Evolutionary conservation across 2,329 filamentous ascomycete genomes (phyloP).

Genomic region (Arthroderma sp.): DNA sequence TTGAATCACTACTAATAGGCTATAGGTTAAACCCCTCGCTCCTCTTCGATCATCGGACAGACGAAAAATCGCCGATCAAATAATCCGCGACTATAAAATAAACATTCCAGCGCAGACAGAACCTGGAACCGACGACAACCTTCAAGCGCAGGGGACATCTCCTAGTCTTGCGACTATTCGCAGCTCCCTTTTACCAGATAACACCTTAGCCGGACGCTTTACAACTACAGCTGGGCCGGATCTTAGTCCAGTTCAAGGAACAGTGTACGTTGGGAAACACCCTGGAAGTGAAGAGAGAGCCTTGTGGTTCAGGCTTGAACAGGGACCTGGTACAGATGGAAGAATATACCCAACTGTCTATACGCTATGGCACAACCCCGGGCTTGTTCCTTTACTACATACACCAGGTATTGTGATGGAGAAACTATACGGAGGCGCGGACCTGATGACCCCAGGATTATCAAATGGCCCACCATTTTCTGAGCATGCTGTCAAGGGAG

Average conservation of each 20-base stretch:
- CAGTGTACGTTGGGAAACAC: slow-evolving; percentile 50
- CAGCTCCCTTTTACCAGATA: slow-evolving; percentile 50
- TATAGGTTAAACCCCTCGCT: slow-evolving; percentile 51
- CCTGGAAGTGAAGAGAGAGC: slow-evolving; percentile 44
- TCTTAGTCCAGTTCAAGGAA: slow-evolving; percentile 47
- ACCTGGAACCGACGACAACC: slow-evolving; percentile 21
- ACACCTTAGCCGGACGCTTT: slow-evolving; percentile 49
- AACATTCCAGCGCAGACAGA: slow-evolving; percentile 28
- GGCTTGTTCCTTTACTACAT: slow-evolving; percentile 49
- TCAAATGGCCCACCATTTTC: slow-evolving; percentile 53
- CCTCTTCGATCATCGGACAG: slow-evolving; percentile 55
- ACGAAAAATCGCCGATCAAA: slow-evolving; percentile 52
- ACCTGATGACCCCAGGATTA: slow-evolving; percentile 56
- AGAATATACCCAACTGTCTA: slow-evolving; percentile 43
- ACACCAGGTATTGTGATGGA: slow-evolving; percentile 46
- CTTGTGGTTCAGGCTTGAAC: slow-evolving; percentile 51
- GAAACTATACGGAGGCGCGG: slow-evolving; percentile 51
- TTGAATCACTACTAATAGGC: slow-evolving; percentile 1
- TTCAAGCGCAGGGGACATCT: slow-evolving; percentile 27
- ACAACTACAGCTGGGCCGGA: slow-evolving; percentile 52
- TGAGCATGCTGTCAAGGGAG: slow-evolving; percentile 42
- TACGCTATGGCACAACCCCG: slow-evolving; percentile 51
- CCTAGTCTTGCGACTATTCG: slow-evolving; percentile 39
- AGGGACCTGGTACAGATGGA: slow-evolving; percentile 31
- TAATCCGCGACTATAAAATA: slow-evolving; percentile 49